A percentile compares a stretch with the other conserved stretches of the same genome.
Conservation (phyloP, 352 stramenopile species). For the Halophytophthora polymorphica region DNA sequence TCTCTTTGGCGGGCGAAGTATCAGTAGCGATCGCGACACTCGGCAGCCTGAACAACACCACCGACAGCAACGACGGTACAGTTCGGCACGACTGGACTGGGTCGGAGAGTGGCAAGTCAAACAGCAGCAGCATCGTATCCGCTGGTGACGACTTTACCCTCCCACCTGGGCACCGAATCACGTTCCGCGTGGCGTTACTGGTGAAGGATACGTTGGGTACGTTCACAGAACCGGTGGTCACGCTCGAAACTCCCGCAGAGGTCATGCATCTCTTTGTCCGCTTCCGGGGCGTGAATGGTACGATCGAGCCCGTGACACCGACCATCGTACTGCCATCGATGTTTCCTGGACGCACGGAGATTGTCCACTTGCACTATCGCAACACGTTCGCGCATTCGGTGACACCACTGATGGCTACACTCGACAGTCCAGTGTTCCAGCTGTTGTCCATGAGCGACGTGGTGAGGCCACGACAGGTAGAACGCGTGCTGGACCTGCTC, state of each 20-base stretch:
- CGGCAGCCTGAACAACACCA: neutral
- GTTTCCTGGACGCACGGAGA: constrained; percentile 29
- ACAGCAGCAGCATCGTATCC: constrained; percentile 1
- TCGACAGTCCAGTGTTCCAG: constrained; percentile 14
- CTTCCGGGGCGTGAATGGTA: constrained; percentile 31
- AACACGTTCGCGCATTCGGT: constrained; percentile 44
- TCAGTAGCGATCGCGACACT: neutral
- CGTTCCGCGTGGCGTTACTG: constrained; percentile 25
- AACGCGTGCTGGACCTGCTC: constrained; percentile 24
- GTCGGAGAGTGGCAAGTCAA: neutral
- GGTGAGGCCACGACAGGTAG: constrained; percentile 16
- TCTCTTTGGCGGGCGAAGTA: constrained; percentile 3
- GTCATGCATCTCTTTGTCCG: constrained; percentile 32
- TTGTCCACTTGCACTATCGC: constrained; percentile 36
- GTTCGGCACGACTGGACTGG: neutral
- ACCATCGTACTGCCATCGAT: constrained; percentile 29
- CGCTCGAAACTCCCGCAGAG: constrained; percentile 34
- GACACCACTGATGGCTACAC: constrained; percentile 13
- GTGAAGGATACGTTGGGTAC: constrained; percentile 18
- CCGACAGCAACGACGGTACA: neutral
- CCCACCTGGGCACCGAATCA: constrained; percentile 22
- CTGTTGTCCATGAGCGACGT: constrained; percentile 19
- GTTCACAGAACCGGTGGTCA: constrained; percentile 33
- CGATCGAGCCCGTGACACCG: constrained; percentile 23
- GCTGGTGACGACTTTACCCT: constrained; percentile 25